Base-by-base conservation (phyloP, 2,329 filamentous ascomycete species). In the Tolypocladium endophyticum region DNA sequence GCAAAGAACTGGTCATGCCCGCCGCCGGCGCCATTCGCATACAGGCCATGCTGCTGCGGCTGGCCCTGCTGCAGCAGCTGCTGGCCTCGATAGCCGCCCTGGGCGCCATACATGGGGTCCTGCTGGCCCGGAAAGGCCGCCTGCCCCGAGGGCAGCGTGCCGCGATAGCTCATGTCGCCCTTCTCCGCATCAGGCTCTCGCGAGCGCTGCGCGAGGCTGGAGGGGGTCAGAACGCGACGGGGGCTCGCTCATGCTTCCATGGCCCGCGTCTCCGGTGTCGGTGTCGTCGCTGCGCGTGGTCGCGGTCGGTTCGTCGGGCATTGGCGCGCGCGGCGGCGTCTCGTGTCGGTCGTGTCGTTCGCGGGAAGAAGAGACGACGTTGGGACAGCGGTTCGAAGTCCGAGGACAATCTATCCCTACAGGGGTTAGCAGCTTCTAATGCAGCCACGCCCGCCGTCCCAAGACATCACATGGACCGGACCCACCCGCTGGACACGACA, bases 141-240 rank as follows among this genome's bases (percentile, higher is more conserved):
- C 60, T 66, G 67, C 63, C 67, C 68, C 60, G 68, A 60, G 61
- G 68, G 68, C 67, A 69, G 63, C 57, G 63, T 60, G 65, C 69
- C 69, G 63, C 67, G 66, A 67, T 71, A 74, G 66, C 69, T 74
- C 72, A 77, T 74, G 64, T 65, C 71, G 60, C 63, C 58, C 61
- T 62, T 50, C 53, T 62, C 63, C 58, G 63, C 63, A 63, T 65
- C 60, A 62, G 62, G 60, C 59, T 60, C 36, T n/a, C 38, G 23
- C 41, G 39, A 18, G 25, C 33, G 47, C 38, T 41, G 60, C 55
- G 59, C 41, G 52, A 41, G 23, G 58, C 55, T 28, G 39, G 47
- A 41, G 36, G 52, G 39, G 16, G 57, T 18, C 23, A 41, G 53
- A 30, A 53, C 35, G 47, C 43, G 55, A 38, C 58, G 55, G 53